Percentiles rank a stretch among this genome's conserved stretches.
These are phyloP conservation scores for Cyberlindnera suaveolens DNA, from an alignment of 805 yeast species.

Conservation along the genomic window DNA sequence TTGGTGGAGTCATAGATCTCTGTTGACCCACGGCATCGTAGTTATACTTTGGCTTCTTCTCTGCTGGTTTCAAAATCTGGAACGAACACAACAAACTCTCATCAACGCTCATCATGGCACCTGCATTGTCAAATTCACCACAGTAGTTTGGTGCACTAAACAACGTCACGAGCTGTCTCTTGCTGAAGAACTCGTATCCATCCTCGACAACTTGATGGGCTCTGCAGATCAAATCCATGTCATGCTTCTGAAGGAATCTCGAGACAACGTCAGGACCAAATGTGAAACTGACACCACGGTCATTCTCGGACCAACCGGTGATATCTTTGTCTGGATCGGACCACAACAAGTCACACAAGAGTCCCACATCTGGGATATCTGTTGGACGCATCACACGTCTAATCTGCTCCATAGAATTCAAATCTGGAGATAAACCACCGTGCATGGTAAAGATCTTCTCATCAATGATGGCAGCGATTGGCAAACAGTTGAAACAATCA, in stretches of 20 bases:
- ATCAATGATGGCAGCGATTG: constrained; percentile 97
- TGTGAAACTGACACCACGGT: constrained; percentile 98
- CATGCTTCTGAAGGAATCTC: constrained; percentile 92
- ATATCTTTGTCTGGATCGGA: constrained; percentile 98
- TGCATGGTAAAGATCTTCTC: constrained; percentile 98
- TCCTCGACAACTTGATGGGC: constrained; percentile 99
- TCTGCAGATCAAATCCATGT: constrained; percentile 95
- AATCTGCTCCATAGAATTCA: constrained; percentile 97
- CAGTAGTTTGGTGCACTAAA: constrained; percentile 98
- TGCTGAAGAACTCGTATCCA: constrained; percentile 95
- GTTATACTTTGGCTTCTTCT: constrained; percentile 75
- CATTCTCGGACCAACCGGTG: constrained; percentile 98
- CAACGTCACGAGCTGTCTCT: constrained; percentile 91
- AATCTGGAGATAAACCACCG: constrained; percentile 96
- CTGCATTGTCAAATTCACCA: constrained; percentile 98
- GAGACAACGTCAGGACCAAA: constrained; percentile 99
- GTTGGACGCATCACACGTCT: constrained; percentile 99
- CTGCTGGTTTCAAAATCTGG: constrained; percentile 96
- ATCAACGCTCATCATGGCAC: constrained; percentile 99
- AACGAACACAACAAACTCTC: constrained; percentile 93
- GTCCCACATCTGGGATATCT: constrained; percentile 96
- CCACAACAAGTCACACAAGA: constrained; percentile 94
- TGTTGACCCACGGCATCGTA: constrained; percentile 33
- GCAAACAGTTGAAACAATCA: constrained; percentile 96
- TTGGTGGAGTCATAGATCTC: constrained; percentile 54